These are phyloP conservation scores for Citrus cavaleriei DNA, from an alignment of 345 rosid genomes.

Conservation along the genomic window DNA sequence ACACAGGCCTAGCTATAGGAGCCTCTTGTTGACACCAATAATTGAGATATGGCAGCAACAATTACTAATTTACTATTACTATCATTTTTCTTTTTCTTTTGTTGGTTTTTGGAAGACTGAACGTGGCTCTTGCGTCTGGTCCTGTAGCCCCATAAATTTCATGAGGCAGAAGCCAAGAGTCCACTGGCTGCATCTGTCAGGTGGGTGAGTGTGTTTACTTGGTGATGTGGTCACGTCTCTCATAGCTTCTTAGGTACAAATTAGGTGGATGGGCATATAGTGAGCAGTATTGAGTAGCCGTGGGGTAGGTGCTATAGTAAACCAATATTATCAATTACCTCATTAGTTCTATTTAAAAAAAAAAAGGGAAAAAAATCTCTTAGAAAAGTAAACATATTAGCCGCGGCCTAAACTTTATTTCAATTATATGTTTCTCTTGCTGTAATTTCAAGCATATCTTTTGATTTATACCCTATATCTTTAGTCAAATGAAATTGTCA, in stretches of 20 bases:
- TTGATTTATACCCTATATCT: no score
- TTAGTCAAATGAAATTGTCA: no score
- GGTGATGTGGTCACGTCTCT: slow-evolving; percentile 2
- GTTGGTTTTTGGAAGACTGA: background rate
- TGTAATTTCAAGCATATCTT: background rate
- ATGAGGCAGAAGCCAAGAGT: background rate
- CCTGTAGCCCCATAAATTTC: background rate
- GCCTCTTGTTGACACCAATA: background rate
- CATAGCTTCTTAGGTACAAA: slow-evolving; percentile 5
- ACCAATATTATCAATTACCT: slow-evolving; percentile 1
- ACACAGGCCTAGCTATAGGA: background rate
- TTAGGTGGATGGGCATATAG: slow-evolving; percentile 16
- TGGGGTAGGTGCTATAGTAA: slow-evolving; percentile 4
- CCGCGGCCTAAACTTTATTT: no score
- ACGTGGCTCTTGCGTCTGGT: no score
- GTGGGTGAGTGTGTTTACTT: background rate
- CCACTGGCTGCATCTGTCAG: background rate
- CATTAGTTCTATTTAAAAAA: background rate
- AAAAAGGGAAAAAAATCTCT: background rate
- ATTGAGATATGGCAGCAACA: background rate
- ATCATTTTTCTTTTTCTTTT: background rate
- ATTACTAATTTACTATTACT: no score
- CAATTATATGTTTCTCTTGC: background rate
- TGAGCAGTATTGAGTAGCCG: background rate
- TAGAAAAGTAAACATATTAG: no score